Percentiles rank a stretch among this genome's conserved stretches.
Conservation (phyloP, 2,329 filamentous ascomycete genomes). For the Cladosporium phlei region DNA sequence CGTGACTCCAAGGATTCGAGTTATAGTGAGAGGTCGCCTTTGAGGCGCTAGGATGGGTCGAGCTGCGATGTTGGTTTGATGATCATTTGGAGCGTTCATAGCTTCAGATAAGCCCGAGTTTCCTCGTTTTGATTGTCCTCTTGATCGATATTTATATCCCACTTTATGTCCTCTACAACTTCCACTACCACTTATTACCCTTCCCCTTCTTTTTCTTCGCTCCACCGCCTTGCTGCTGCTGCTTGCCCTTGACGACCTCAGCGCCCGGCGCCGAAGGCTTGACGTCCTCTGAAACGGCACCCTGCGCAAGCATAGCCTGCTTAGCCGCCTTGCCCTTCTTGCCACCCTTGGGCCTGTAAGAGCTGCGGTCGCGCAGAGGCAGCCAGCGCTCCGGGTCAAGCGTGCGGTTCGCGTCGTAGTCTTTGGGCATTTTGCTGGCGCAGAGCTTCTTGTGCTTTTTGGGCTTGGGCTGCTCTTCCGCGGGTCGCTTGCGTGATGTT, state of each 20-base stretch:
- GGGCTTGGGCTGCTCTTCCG: constrained; percentile 38
- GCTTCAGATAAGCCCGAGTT: too few species aligned
- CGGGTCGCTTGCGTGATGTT: constrained; percentile 46
- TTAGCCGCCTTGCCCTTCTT: constrained; percentile 75
- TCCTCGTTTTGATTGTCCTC: too few species aligned
- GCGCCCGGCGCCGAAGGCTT: constrained; percentile 30
- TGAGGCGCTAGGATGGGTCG: too few species aligned
- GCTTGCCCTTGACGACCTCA: constrained; percentile 46
- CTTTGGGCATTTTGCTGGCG: constrained; percentile 63
- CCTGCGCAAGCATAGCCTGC: constrained; percentile 72
- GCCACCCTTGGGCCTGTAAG: constrained; percentile 72
- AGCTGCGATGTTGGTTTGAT: too few species aligned
- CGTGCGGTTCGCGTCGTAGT: constrained; percentile 70
- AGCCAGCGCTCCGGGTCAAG: constrained; percentile 91
- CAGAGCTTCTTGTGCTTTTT: constrained; percentile 56
- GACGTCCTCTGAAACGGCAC: constrained; percentile 69
- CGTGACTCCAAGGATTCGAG: not conserved
- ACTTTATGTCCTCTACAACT: too few species aligned
- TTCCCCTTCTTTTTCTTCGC: constrained; percentile 38
- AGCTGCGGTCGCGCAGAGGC: constrained; percentile 80
- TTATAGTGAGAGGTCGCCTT: not conserved
- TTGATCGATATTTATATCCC: not conserved
- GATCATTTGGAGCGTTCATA: too few species aligned
- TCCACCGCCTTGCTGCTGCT: constrained; percentile 28
- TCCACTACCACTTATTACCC: constrained; percentile 13